Base-by-base conservation (phyloP, 441 rosid genomes). In the Erodium moschatum region DNA sequence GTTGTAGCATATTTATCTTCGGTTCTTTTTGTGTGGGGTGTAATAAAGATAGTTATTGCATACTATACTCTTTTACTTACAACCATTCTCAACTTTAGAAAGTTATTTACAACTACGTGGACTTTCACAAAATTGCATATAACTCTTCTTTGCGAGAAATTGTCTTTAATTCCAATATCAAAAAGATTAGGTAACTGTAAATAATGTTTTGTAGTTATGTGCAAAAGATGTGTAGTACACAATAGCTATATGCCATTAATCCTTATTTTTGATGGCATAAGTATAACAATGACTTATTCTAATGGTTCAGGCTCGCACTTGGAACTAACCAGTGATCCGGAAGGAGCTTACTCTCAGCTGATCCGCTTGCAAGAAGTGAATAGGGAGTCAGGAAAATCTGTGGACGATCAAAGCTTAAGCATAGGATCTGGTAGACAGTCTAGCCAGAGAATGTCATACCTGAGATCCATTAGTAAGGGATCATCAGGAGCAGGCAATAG, bases 291-390 rank as follows among this genome's bases (percentile, higher is more conserved):
- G 56, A n/a, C 18, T n/a, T 13, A 11, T 46, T 48, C 16, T 27
- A 21, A 40, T 56, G 75, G 64, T 72, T 6, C 76, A 91, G 96
- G 97, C 42, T 75, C 88, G 24, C 98, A 90, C 66, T 74, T 76
- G 11, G 86, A 85, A 64, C 75, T 90, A 79, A 81, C 77, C 42
- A 73, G 67, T 54, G 77, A 88, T 75, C 85, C 87, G 0, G 77
- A 78, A 2, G 97, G 97, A 35, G 86, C 85, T 16, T 88, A 88
- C 75, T 73, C 88, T 11, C 88, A 83, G 70, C 78, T 88, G n/a
- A 67, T 88, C 72, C 7, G 73, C 62, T 16, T 74, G 61, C 77
- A 69, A 69, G 87, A 81, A 66, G 35, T 75, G 42, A 81, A 68
- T 18, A 83, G 54, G 66, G 79, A 60, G 33, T 58, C 84, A 0